Base-by-base conservation (phyloP, 1,284 basidiomycete species). In the Pseudozyma pruni region DNA sequence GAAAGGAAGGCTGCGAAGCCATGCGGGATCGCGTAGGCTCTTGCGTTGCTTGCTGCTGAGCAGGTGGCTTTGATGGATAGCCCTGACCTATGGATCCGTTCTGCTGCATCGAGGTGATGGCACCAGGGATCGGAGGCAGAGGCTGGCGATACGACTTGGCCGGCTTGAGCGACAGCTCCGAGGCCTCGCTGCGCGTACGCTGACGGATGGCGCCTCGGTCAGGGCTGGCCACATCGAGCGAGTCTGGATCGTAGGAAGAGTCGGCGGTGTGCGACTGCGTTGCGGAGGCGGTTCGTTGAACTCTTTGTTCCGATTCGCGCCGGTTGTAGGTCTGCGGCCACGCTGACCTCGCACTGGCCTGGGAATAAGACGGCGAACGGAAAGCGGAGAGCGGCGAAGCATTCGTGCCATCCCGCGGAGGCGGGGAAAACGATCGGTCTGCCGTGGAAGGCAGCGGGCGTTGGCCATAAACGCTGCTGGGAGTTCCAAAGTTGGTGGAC, bases 391-490 rank as follows among this genome's bases (percentile, higher is more conserved):
- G 44, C 11, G 60, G 67, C 32, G 67, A 60, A 8, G 56, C 51
- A 33, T n/a, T 52, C 16, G 50, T 6, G 20, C 38, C 43, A 4
- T 64, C 58, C 19, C 29, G 50, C 9, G 55, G 55, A 19, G 59
- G 59, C 13, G 67, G 67, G 4, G 67, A 70, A 37, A 70, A 60
- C 32, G 67, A 70, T 4, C 56, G 48, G 34, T 70, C 60, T 19
- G 59, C 56, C 3, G 60, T 56, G 19, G 56, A 56, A n/a, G 67
- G 67, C 22, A 70, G 39, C 4, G 55, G 67, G 14, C 67, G 59
- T 33, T 70, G 60, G 29, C 55, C 45, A 20, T 51, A 63, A 3
- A 56, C 32, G 40, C 50, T 70, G 25, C 33, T 50, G 3, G 66
- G 60, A n/a, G 67, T 70, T 39, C 52, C 56, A 1, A 52, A 43